A percentile compares a stretch with the other conserved stretches of the same genome.
phyloP scores from a whole-genome alignment of 75 land plant genomes.

The Larix kaempferi region DNA sequence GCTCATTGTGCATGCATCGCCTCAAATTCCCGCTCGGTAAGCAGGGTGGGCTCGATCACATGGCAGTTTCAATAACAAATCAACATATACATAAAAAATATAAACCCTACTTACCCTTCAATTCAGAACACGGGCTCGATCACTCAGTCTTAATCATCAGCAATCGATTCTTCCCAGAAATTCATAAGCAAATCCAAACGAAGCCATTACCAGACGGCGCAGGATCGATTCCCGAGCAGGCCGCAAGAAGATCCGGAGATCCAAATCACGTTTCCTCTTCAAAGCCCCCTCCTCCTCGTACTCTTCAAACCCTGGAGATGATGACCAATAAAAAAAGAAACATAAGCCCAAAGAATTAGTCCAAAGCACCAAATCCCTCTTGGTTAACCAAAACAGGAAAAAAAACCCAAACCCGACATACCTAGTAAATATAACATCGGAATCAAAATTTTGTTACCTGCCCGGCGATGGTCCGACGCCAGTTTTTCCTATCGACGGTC shows the following conservation, averaged over 20 bases:
- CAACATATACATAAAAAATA: background rate
- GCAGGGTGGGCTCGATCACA: background rate
- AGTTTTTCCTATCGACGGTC: slow-evolving; percentile 2
- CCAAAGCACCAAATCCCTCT: background rate
- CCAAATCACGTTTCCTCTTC: background rate
- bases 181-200: background rate
- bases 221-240: background rate
- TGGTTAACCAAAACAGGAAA: background rate
- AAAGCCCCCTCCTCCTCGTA: background rate
- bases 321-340: background rate
- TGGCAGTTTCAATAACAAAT: background rate
- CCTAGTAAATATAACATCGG: slow-evolving; percentile 2
- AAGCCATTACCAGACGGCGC: background rate
- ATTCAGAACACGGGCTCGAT: background rate
- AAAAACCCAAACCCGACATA: background rate
- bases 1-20: slow-evolving; percentile 6
- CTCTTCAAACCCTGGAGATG: slow-evolving; percentile 4
- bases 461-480: background rate
- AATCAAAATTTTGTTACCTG: slow-evolving; percentile 6
- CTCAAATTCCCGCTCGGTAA: background rate
- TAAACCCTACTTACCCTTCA: background rate
- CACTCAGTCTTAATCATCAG: background rate
- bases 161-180: background rate
- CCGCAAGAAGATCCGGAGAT: background rate
- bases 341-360: background rate